A percentile compares a stretch with the other conserved stretches of the same genome.
These are phyloP conservation scores for Ligustrum vulgare DNA, from an alignment of 257 asterid species.

Conservation along the genomic window DNA sequence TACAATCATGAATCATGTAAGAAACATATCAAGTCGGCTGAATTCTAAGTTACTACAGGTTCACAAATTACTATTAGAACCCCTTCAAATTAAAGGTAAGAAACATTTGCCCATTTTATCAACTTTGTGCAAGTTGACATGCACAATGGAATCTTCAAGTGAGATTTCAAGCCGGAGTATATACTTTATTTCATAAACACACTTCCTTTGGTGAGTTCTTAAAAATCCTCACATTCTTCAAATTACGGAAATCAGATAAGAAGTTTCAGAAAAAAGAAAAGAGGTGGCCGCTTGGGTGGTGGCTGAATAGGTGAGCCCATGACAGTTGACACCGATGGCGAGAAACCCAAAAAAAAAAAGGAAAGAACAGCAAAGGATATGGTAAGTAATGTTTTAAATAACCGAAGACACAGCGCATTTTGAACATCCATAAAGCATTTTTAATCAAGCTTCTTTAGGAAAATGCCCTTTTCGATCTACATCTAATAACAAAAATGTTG, in stretches of 20 bases:
- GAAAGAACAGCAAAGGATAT: too few species aligned
- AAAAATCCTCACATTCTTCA: not conserved
- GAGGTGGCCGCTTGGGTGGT: too few species aligned
- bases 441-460: not conserved
- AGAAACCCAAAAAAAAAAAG: too few species aligned
- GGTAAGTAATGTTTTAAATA: too few species aligned
- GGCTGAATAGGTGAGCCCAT: too few species aligned
- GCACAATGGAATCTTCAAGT: not conserved
- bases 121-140: not conserved
- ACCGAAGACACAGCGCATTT: too few species aligned
- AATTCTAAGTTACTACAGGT: not conserved
- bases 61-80: not conserved
- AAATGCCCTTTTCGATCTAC: not conserved
- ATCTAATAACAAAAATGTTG: not conserved
- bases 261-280: too few species aligned
- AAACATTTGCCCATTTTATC: not conserved
- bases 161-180: not conserved
- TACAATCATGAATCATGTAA: not conserved
- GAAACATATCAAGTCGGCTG: not conserved
- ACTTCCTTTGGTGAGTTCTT: not conserved
- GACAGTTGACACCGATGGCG: too few species aligned
- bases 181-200: not conserved
- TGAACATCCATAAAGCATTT: not conserved
- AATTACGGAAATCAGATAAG: not conserved
- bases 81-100: not conserved